Evolutionary conservation across 1,284 basidiomycete genomes (phyloP).

Genomic region (Cryptococcus hybrid): DNA sequence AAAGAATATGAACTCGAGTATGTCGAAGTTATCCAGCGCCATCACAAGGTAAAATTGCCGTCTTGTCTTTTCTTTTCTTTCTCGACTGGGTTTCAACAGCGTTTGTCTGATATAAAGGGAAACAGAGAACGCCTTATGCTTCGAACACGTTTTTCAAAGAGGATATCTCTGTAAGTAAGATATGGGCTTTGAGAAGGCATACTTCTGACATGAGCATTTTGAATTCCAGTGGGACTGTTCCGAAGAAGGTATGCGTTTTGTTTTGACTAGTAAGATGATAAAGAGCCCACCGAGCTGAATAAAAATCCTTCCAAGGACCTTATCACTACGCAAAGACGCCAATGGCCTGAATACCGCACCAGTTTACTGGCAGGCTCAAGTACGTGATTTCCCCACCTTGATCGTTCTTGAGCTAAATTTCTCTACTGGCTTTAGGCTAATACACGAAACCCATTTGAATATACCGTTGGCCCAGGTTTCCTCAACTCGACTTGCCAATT

Average conservation of each 20-base stretch:
- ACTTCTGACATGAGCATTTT: neutral
- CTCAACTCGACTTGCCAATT: constrained; percentile 37
- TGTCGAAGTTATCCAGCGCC: constrained; percentile 42
- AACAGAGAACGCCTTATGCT: constrained; percentile 39
- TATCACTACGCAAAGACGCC: constrained; percentile 24
- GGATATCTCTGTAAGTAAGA: constrained; percentile 21
- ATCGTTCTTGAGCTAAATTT: neutral
- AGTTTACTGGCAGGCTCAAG: constrained; percentile 31
- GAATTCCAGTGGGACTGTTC: constrained; percentile 30
- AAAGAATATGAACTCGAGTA: constrained; percentile 31
- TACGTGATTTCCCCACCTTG: constrained; percentile 1
- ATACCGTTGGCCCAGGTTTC: constrained; percentile 31
- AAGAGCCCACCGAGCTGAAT: too few relatives aligned
- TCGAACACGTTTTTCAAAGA: constrained; percentile 43
- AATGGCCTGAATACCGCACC: constrained; percentile 17
- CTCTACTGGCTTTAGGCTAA: constrained; percentile 3
- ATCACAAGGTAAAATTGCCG: constrained; percentile 30
- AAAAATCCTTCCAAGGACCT: constrained; percentile 4
- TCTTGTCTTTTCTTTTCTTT: too few relatives aligned
- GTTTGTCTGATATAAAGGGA: neutral
- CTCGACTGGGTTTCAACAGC: neutral
- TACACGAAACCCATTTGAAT: constrained; percentile 33
- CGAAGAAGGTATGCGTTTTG: constrained; percentile 5
- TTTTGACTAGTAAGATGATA: too few relatives aligned
- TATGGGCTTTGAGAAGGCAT: neutral